Percentiles rank a stretch among this genome's conserved stretches.
phyloP scores from a whole-genome alignment of 306 rosid species.

The Erythrophleum fordii region DNA sequence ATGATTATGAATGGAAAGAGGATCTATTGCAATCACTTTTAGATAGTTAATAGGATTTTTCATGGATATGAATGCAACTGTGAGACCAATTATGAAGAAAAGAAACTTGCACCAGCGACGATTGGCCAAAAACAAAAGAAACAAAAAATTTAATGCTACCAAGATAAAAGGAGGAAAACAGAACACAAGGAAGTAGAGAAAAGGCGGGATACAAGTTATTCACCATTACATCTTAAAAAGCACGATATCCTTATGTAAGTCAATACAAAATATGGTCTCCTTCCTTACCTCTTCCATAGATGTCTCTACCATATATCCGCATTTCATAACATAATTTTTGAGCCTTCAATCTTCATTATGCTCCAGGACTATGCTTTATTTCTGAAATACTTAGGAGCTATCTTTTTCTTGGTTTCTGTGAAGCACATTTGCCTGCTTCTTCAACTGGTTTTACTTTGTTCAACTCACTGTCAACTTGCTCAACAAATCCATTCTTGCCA shows the following conservation, averaged over 20 bases:
- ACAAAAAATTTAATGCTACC: background rate
- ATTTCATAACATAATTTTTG: background rate
- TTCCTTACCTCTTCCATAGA: too few relatives aligned
- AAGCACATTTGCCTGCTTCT: conserved; percentile 16
- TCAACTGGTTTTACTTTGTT: conserved; percentile 35
- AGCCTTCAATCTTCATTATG: conserved; percentile 22
- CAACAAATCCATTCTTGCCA: background rate
- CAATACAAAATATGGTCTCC: background rate
- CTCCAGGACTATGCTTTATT: conserved; percentile 45
- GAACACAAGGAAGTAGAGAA: background rate
- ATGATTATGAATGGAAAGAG: too few relatives aligned
- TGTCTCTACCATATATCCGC: too few relatives aligned
- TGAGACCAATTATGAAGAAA: too few relatives aligned
- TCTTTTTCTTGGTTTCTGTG: conserved; percentile 32
- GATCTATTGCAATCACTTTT: too few relatives aligned
- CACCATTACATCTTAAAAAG: too few relatives aligned
- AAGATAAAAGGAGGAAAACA: background rate
- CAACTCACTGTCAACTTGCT: conserved; percentile 20
- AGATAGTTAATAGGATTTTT: too few relatives aligned
- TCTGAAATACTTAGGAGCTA: conserved; percentile 39
- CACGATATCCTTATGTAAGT: too few relatives aligned
- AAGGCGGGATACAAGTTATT: background rate
- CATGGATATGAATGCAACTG: too few relatives aligned
- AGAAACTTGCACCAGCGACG: too few relatives aligned
- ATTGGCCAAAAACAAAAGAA: too few relatives aligned